These are phyloP conservation scores for Adansonia grandidieri DNA, from an alignment of 441 rosid genomes.

Conservation along the genomic window DNA sequence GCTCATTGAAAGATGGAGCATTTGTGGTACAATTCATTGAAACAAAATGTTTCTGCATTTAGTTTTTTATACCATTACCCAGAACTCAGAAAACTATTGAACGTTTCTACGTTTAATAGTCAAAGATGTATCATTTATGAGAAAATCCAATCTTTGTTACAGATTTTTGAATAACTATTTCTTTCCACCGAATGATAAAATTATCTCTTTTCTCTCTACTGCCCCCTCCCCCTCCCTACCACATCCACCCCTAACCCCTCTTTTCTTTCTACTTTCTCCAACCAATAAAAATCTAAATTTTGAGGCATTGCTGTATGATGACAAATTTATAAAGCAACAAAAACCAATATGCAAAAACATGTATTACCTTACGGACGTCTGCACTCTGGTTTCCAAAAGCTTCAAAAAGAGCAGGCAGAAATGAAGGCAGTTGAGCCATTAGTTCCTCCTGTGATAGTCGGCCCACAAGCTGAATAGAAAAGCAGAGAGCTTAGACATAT, in stretches of 20 bases:
- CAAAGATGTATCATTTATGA: background rate
- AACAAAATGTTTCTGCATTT: too few species aligned
- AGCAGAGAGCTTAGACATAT: constrained; percentile 17
- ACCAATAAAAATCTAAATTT: background rate
- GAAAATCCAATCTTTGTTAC: background rate
- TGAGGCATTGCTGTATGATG: background rate
- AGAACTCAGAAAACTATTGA: background rate
- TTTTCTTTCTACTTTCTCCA: background rate
- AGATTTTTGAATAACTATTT: background rate
- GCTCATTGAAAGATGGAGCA: too few species aligned
- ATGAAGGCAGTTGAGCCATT: constrained; percentile 80
- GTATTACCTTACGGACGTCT: constrained; percentile 91
- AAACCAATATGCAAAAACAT: background rate
- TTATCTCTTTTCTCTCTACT: background rate
- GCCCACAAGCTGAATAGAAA: constrained; percentile 75
- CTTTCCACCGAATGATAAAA: background rate
- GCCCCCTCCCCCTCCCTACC: background rate
- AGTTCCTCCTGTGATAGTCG: constrained; percentile 88
- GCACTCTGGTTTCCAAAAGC: constrained; percentile 98
- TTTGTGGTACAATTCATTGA: too few species aligned
- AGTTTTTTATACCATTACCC: background rate
- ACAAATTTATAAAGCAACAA: background rate
- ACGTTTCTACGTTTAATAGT: background rate
- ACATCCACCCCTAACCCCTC: background rate
- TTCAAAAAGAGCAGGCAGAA: constrained; percentile 92